phyloP scores from a whole-genome alignment of 2,329 filamentous ascomycete species.

The Colletotrichum sp. region DNA sequence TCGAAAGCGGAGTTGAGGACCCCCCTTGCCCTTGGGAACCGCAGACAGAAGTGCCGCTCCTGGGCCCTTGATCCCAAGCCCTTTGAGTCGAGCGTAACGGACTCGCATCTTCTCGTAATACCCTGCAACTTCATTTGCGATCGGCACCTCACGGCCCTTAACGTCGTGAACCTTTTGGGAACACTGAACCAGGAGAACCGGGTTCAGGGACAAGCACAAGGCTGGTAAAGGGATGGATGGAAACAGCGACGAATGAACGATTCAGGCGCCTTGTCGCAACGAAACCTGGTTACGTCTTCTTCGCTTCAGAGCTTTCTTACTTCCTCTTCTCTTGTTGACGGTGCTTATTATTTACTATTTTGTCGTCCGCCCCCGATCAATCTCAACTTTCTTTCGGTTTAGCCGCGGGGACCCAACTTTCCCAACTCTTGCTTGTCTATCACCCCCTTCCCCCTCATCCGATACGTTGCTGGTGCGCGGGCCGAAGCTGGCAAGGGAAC shows the following conservation, averaged over 20 bases:
- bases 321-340: not conserved
- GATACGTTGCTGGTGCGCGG: not conserved
- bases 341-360: not conserved
- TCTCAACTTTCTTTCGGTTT: not conserved
- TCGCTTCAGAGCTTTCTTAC: not conserved
- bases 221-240: not conserved
- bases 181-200: not conserved
- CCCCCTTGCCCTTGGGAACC: not conserved
- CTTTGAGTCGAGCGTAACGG: not conserved
- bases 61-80: not conserved
- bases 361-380: not conserved
- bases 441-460: not conserved
- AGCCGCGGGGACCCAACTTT: not conserved
- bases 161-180: not conserved
- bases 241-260: not conserved
- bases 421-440: not conserved
- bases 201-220: not conserved
- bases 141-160: not conserved
- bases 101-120: not conserved
- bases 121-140: not conserved
- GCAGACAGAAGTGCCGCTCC: not conserved
- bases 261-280: not conserved
- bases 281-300: not conserved
- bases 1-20: not conserved
- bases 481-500: not conserved